These are phyloP conservation scores for Metschnikowia continentalis DNA, from an alignment of 805 yeast species.

Conservation along the genomic window DNA sequence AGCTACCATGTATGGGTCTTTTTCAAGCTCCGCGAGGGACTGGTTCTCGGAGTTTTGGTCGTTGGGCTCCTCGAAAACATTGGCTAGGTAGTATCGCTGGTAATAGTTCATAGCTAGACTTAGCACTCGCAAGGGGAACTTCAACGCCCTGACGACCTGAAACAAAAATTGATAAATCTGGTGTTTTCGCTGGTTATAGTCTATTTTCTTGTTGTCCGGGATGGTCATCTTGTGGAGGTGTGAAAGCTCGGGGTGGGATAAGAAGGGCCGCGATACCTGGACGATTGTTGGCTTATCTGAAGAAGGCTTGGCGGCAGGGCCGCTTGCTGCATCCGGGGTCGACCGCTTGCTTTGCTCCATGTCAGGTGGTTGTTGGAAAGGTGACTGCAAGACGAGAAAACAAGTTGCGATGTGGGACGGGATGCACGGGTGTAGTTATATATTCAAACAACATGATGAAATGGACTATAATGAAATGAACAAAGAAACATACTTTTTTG, in stretches of 20 bases:
- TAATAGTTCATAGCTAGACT: constrained; percentile 69
- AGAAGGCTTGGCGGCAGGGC: constrained; percentile 1
- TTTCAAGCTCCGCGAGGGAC: constrained; percentile 24
- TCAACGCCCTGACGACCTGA: constrained; percentile 49
- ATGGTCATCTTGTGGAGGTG: constrained; percentile 51
- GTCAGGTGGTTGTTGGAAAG: background rate
- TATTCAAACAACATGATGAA: background rate
- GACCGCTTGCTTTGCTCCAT: constrained; percentile 5
- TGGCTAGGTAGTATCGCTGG: constrained; percentile 67
- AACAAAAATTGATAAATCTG: constrained; percentile 53
- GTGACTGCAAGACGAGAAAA: background rate
- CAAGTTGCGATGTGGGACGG: constrained; percentile 1
- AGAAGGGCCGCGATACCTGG: constrained; percentile 57
- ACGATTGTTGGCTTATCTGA: constrained; percentile 16
- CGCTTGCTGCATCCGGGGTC: constrained; percentile 2
- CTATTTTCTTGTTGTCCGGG: constrained; percentile 40
- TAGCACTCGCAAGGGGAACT: constrained; percentile 66
- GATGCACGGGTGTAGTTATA: constrained; percentile 10
- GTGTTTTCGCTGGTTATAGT: constrained; percentile 48
- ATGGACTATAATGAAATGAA: background rate
- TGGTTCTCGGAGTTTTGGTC: constrained; percentile 21
- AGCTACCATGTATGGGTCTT: constrained; percentile 58
- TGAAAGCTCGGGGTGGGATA: constrained; percentile 51
- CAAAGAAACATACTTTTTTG: too few relatives aligned
- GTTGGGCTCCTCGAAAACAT: constrained; percentile 44